phyloP scores from a whole-genome alignment of 139 green algal genomes.

The Chlorella sp. region DNA sequence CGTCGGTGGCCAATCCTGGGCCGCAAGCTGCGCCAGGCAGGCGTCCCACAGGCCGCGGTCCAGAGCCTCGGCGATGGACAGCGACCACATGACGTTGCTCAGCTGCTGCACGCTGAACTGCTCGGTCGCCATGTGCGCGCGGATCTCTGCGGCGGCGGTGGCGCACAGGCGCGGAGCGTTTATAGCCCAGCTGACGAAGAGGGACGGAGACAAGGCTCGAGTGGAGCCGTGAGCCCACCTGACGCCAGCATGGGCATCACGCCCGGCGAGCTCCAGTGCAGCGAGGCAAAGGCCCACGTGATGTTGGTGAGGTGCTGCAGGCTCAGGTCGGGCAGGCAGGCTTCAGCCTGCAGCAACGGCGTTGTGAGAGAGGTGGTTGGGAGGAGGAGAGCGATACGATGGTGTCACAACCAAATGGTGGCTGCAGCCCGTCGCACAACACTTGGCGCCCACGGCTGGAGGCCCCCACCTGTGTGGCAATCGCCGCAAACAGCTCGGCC shows the following conservation, averaged over 20 bases:
- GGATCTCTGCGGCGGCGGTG: slow-evolving; percentile 28
- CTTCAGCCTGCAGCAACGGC: no score
- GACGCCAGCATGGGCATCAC: slow-evolving; percentile 12
- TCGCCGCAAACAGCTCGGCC: slow-evolving; percentile 39
- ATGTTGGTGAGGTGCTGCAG: slow-evolving; percentile 61
- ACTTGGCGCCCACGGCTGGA: no score
- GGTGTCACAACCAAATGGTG: no score
- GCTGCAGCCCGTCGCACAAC: no score
- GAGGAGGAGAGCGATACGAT: no score
- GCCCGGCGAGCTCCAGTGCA: slow-evolving; percentile 19
- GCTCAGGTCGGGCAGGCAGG: no score
- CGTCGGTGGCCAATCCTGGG: slow-evolving; percentile 21
- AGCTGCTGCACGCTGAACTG: slow-evolving; percentile 59
- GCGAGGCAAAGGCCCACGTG: slow-evolving; percentile 41
- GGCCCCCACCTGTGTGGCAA: slow-evolving; percentile 10
- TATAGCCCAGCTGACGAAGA: no score
- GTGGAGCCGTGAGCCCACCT: no score
- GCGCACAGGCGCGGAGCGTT: no score
- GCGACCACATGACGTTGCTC: slow-evolving; percentile 59
- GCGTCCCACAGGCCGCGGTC: slow-evolving; percentile 22
- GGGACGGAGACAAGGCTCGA: no score
- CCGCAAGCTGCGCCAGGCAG: slow-evolving; percentile 17
- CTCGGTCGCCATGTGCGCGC: slow-evolving; percentile 3
- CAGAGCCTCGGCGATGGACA: slow-evolving; percentile 47
- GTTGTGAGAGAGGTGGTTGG: no score